Evolutionary conservation across 2,329 filamentous ascomycete genomes (phyloP), one percentile per base, ranked within the genome.

Genomic region (Epichloe uncinata): DNA sequence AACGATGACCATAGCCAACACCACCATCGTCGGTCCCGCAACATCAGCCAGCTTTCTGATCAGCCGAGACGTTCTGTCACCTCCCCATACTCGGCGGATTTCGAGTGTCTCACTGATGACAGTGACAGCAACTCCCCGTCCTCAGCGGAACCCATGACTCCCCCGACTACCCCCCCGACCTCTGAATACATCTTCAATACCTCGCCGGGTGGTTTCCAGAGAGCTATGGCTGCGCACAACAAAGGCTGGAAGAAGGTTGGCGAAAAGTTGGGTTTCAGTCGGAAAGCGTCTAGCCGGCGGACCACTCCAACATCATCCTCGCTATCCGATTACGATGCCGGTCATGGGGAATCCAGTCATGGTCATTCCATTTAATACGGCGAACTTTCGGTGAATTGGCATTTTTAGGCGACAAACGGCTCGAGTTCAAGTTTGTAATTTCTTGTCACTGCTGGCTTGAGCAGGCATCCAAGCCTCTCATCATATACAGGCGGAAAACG

Each of bases 91-190:
- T 61, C 69, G 54, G 59, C 65, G 45, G 70, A 79, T 54, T 64
- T 73, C 45, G 72, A 77, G 33, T 70, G 72, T 20, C 63, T 80
- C 51, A 79, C 77, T 1, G 84, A 87, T 57, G 84, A 87, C 61
- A 84, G 77, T 52, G 77, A 75, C 50, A 73, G 75, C n/a, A 73
- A 73, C 51, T 81, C 80, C 47, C 71, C 78, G 35, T 64, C 73
- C 45, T 62, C 67, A 26, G 69, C 72, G 52, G 82, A 84, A 60
- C 83, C 75, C 3, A 82, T 87, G 72, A 89, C 85, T 3, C 85
- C 85, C 85, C 85, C 85, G 1, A 86, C 78, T 2, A 86, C 82
- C 85, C 35, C 84, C 35, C 84, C 84, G 0, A 78, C 75, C 1
- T 74, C 77, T 0, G 76, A 82, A 53, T 79, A 73, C 67, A 63